Evolutionary conservation across 208 protist species (phyloP).

Genomic region (Naegleria lovaniensis): DNA sequence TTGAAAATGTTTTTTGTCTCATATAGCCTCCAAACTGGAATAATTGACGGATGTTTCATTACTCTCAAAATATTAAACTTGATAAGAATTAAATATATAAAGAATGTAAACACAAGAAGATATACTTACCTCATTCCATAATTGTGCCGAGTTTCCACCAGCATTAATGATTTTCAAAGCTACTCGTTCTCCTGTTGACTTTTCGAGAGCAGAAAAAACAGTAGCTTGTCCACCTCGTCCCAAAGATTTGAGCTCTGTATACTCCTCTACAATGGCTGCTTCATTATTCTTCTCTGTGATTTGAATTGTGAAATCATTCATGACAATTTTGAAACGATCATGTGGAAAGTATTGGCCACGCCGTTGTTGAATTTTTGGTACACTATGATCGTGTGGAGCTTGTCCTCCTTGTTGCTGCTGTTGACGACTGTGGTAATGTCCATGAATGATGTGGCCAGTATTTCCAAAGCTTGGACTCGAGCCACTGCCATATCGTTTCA

Average conservation of each 20-base stretch:
- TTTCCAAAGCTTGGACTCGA: neutral
- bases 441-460: neutral
- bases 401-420: neutral
- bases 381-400: neutral
- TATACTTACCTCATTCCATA: conserved; percentile 3
- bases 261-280: neutral
- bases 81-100: neutral
- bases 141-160: neutral
- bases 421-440: neutral
- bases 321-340: neutral
- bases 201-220: neutral
- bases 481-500: too few relatives aligned
- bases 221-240: neutral
- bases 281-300: neutral
- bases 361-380: conserved; percentile 8
- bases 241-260: neutral
- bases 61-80: neutral
- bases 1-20: neutral
- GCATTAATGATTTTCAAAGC: neutral
- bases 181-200: neutral
- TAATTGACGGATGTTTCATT: neutral
- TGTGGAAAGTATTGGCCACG: neutral
- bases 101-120: too few relatives aligned
- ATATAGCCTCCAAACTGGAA: neutral
- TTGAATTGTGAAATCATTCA: neutral